phyloP scores from a whole-genome alignment of 1,284 basidiomycete species.

The Ustilago hordei region DNA sequence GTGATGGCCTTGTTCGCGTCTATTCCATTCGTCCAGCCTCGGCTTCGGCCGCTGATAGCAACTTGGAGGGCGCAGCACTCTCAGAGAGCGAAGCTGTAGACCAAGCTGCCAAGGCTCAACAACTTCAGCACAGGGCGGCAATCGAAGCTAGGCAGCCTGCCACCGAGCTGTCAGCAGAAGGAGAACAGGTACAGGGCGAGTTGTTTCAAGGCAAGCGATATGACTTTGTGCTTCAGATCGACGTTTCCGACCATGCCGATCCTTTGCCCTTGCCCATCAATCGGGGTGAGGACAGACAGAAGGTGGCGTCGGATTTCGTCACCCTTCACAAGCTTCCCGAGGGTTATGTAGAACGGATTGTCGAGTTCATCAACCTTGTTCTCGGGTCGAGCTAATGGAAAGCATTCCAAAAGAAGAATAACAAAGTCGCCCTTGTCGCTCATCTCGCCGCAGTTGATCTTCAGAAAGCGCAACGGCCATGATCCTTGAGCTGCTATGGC shows the following conservation, averaged over 20 bases:
- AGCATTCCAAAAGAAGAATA: neutral
- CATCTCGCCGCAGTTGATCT: slow-evolving; percentile 4
- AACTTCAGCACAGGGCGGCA: slow-evolving; percentile 3
- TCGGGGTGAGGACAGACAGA: slow-evolving; percentile 24
- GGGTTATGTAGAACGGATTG: slow-evolving; percentile 37
- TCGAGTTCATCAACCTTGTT: slow-evolving; percentile 49
- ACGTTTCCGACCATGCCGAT: slow-evolving; percentile 50
- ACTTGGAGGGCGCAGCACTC: slow-evolving; percentile 10
- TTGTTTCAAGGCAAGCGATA: slow-evolving; percentile 27
- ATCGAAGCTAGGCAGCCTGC: slow-evolving; percentile 5
- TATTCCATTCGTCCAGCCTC: slow-evolving; percentile 23
- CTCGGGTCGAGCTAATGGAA: slow-evolving; percentile 10
- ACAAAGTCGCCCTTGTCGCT: slow-evolving; percentile 1
- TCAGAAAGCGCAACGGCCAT: slow-evolving; percentile 4
- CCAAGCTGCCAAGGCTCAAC: slow-evolving; percentile 10
- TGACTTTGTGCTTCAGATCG: slow-evolving; percentile 51
- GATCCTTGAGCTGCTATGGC: neutral
- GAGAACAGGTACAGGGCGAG: slow-evolving; percentile 4
- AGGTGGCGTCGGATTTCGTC: slow-evolving; percentile 31
- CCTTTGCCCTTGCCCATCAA: slow-evolving; percentile 44
- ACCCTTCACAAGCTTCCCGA: slow-evolving; percentile 29
- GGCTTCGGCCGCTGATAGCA: slow-evolving; percentile 9
- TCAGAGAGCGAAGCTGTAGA: slow-evolving; percentile 19
- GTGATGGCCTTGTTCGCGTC: slow-evolving; percentile 48
- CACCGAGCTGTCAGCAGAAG: neutral